Percentiles rank a stretch among this genome's conserved stretches.
These are phyloP conservation scores for Backusella sp. DNA, from an alignment of 192 early-diverging fungal genomes.

Conservation along the genomic window DNA sequence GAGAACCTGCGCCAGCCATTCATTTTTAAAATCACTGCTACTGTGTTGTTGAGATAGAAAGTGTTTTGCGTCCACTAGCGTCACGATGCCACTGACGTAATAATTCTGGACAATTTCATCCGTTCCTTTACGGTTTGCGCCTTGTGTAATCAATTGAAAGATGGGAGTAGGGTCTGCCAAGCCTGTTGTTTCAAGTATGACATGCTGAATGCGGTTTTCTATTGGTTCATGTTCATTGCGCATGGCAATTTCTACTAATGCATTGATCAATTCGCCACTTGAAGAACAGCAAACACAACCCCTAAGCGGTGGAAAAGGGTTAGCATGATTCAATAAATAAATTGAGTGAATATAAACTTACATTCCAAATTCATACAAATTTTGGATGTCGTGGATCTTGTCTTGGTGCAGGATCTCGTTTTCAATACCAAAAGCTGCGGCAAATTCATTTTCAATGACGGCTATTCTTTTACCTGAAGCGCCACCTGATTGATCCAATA, in stretches of 20 bases:
- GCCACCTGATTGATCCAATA: constrained; percentile 16
- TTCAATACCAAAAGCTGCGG: constrained; percentile 44
- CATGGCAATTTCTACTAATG: constrained; percentile 25
- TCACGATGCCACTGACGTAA: constrained; percentile 29
- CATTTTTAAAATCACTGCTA: background rate
- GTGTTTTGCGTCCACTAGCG: constrained; percentile 37
- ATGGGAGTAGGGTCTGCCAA: constrained; percentile 42
- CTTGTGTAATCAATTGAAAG: constrained; percentile 27
- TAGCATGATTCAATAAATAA: background rate
- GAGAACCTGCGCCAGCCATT: constrained; percentile 25
- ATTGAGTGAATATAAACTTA: background rate
- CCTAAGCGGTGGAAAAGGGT: background rate
- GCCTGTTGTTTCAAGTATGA: constrained; percentile 41
- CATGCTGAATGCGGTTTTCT: constrained; percentile 29
- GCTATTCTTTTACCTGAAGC: constrained; percentile 25
- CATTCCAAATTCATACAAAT: constrained; percentile 45
- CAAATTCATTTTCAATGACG: constrained; percentile 44
- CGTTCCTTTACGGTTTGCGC: constrained; percentile 15
- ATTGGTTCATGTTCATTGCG: constrained; percentile 17
- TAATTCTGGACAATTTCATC: constrained; percentile 22
- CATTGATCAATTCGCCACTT: constrained; percentile 28
- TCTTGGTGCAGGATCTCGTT: constrained; percentile 28
- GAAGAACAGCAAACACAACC: constrained; percentile 32
- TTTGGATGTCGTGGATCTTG: constrained; percentile 59
- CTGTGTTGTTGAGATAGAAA: constrained; percentile 1